Conservation (phyloP, 2,329 filamentous ascomycete genomes). For the Huntiella omanensis region DNA sequence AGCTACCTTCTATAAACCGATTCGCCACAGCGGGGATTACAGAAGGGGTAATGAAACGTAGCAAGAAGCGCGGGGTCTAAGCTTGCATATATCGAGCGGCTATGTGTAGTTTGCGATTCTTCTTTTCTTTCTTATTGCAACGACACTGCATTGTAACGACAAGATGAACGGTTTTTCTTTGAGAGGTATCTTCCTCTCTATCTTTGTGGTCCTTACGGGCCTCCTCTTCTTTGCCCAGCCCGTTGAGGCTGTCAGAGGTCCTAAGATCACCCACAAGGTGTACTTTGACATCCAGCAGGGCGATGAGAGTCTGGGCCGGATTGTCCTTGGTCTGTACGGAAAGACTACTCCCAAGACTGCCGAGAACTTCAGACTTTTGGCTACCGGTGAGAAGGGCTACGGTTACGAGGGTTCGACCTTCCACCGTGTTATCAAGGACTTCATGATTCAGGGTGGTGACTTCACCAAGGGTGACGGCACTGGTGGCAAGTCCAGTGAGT, state of each 20-base stretch:
- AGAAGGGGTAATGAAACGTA: slow-evolving; percentile 8
- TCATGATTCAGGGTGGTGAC: slow-evolving; percentile 86
- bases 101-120: slow-evolving; percentile 4
- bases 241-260: slow-evolving; percentile 60
- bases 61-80: slow-evolving; percentile 6
- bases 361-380: slow-evolving; percentile 61
- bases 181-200: slow-evolving; percentile 49
- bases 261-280: slow-evolving; percentile 91
- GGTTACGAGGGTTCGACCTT: slow-evolving; percentile 67
- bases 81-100: slow-evolving; percentile 11
- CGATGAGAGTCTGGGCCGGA: slow-evolving; percentile 52
- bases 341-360: slow-evolving; percentile 64
- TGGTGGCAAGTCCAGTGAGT: slow-evolving; percentile 66
- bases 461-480: slow-evolving; percentile 70
- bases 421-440: slow-evolving; percentile 79
- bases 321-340: slow-evolving; percentile 71
- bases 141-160: slow-evolving; percentile 33
- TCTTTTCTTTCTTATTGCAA: not conserved
- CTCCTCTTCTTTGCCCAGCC: slow-evolving; percentile 60
- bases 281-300: slow-evolving; percentile 71
- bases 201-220: slow-evolving; percentile 56
- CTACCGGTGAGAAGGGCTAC: slow-evolving; percentile 72
- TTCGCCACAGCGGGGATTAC: too few species aligned
- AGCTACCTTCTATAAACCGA: too few species aligned
- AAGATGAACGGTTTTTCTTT: slow-evolving; percentile 32